Evolutionary conservation across 2,329 filamentous ascomycete genomes (phyloP), one percentile per base, ranked within the genome.

Genomic region (Chaetomium sp.): DNA sequence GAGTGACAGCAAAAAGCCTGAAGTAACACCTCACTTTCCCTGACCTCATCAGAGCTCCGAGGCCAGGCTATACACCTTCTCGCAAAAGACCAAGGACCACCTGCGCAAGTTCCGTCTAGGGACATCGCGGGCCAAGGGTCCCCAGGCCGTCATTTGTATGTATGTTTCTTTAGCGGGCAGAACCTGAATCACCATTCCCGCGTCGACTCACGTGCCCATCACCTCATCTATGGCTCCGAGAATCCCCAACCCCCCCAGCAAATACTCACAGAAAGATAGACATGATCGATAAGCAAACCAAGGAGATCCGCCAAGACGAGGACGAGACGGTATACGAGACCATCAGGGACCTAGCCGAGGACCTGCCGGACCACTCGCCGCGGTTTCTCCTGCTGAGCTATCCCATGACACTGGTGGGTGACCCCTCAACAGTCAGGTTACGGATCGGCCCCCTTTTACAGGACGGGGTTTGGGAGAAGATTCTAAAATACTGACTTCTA

Each of bases 131-230:
- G 85, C 90, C 52, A 92, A 87, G 69, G 85, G 87, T 47, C 87
- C 91, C 0, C 90, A 96, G 76, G 94, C 91, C 59, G 85, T 95
- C 60, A 95, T 99, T 65, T 97, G 94, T 97, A 88, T 73, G 86
- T 79, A 70, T 65, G 70, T 74, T 38, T 38, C 8, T 38, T 14
- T 42, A 12, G 12, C 40, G 6, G 40, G 40, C 12, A 11, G 14
- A 14, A 11, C 12, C 12, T 42, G 12, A 6, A 67, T 69, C 60
- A 51, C 42, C 19, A 35, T 7, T n/a, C 45, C 44, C 43, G 43
- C 52, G 5, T 10, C 42, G 49, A 47, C 43, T 49, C 47, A 41
- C 27, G 44, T 37, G 5, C 12, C 14, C n/a, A 35, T 8, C 45
- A 36, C 10, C 47, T 12, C 14, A n/a, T 27, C 14, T n/a, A 51